Evolutionary conservation across 345 rosid species (phyloP), one percentile per base, ranked within the genome.

Genomic region (Gynandropsis gynandra): DNA sequence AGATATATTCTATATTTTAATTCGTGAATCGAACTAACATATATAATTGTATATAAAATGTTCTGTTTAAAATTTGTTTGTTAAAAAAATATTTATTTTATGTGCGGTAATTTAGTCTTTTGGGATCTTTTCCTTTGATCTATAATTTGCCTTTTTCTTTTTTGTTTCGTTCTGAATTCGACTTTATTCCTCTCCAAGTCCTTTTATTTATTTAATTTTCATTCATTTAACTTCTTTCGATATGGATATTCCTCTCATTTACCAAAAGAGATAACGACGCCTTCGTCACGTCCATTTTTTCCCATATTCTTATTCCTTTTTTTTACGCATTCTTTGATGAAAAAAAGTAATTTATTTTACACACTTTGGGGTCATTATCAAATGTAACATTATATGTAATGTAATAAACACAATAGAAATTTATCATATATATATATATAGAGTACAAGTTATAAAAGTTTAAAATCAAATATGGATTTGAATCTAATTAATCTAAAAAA

Each of bases 291-390:
- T 65, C 64, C 36, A 39, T 65, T 16, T 65, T 64, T 65, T 52
- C 70, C 51, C 59, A 58, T 65, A 59, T 54, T 51, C 58, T 65
- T 48, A 58, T 65, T 58, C 54, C 64, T 58, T 44, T 64, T 10
- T 20, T 58, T 65, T 65, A 34, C 63, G 49, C 18, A 11, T 36
- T 63, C 40, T 14, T 43, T 31, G 17, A 24, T 24, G 5, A 24
- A 24, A 24, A 24, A 24, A 24, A 24, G 29, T 42, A 1, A 39
- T 39, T 18, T 20, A 38, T 1, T 19, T 38, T 15, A 10, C 4
- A 2, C 18, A 16, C 27, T 55, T 48, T 41, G 4, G 29, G 29
- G 5, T 24, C 29, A 24, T 5, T 2, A 24, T 24, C 4, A 24
- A 5, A 24, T 2, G 29, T 24, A 5, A 24, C 2, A 2, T 2